phyloP scores from a whole-genome alignment of 345 rosid genomes.

The Euphorbia lathyris region DNA sequence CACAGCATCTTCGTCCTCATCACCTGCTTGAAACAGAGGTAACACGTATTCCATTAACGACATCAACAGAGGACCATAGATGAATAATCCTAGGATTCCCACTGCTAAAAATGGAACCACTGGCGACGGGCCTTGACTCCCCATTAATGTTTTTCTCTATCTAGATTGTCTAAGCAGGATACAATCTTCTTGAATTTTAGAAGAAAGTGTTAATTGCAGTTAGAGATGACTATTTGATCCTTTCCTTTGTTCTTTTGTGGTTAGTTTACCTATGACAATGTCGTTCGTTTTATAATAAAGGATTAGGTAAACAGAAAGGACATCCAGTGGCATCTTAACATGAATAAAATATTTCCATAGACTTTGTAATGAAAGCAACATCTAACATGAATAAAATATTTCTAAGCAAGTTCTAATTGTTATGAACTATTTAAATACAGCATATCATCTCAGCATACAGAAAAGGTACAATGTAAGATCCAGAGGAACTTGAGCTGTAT shows the following conservation, averaged over 20 bases:
- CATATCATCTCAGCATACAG: conserved; percentile 17
- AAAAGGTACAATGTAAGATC: not conserved
- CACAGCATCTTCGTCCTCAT: not conserved
- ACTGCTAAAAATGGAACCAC: conserved; percentile 41
- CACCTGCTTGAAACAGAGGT: conserved; percentile 19
- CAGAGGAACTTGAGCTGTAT: conserved; percentile 12
- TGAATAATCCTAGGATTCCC: conserved; percentile 36
- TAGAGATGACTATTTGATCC: conserved; percentile 11
- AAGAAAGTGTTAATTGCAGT: conserved; percentile 11
- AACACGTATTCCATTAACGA: conserved; percentile 15
- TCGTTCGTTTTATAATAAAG: not conserved
- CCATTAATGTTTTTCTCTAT: conserved; percentile 11
- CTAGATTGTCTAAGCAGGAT: not conserved
- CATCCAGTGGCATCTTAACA: not conserved
- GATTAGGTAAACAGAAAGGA: conserved; percentile 8
- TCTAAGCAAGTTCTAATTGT: not conserved
- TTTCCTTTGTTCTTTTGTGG: conserved; percentile 3
- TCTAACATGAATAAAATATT: not conserved
- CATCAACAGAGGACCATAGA: conserved; percentile 25
- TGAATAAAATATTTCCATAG: not conserved
- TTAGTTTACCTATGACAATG: conserved; percentile 21
- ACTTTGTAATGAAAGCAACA: no score
- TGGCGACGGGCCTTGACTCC: conserved; percentile 48
- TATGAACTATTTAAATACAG: conserved; percentile 11
- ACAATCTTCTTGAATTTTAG: no score